Evolutionary conservation across 192 early-diverging fungal species (phyloP), one percentile per base, ranked within the genome.

Genomic region (Linnemannia schmuckeri): DNA sequence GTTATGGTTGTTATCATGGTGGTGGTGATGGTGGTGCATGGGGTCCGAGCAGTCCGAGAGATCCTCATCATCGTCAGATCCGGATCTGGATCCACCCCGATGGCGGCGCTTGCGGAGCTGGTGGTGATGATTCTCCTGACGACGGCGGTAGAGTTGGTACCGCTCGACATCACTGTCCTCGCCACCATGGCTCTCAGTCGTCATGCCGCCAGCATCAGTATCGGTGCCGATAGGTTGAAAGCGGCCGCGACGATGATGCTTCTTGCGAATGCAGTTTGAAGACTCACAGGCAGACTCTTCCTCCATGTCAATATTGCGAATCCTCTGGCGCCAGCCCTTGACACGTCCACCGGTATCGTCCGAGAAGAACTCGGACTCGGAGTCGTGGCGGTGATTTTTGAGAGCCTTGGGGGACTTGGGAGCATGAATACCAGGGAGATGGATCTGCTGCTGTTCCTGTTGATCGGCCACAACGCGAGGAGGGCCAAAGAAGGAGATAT

Each of bases 101-200:
- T 30, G 35, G 41, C 46, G 41, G 27, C 22, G 75, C 55, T 30
- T 38, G 30, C 42, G 35, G 54, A 61, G 30, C 74, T 52, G 22
- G 70, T 52, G 30, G 37, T 20, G n/a, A 20, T n/a, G 66, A 76
- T 70, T 44, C 69, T 66, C 73, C n/a, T 22, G 66, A 35, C 72
- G 82, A 49, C 46, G 79, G 15, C 18, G 75, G 35, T 69, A 70
- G 17, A 81, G 68, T 10, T 78, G 78, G 79, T 80, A 87, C 30
- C 63, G 75, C 37, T 87, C 85, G 17, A 87, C 79, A 78, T 87
- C 85, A 22, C 85, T 81, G 41, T 87, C 85, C 33, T 81, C 85
- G 8, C 66, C 79, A 55, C 75, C 74, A 4, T 37, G 27, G 22
- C 74, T 68, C 15, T 66, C 61, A 0, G 61, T 66, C 30, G 61